phyloP scores from a whole-genome alignment of 2,329 filamentous ascomycete species.

The Metarhizium rileyi region DNA sequence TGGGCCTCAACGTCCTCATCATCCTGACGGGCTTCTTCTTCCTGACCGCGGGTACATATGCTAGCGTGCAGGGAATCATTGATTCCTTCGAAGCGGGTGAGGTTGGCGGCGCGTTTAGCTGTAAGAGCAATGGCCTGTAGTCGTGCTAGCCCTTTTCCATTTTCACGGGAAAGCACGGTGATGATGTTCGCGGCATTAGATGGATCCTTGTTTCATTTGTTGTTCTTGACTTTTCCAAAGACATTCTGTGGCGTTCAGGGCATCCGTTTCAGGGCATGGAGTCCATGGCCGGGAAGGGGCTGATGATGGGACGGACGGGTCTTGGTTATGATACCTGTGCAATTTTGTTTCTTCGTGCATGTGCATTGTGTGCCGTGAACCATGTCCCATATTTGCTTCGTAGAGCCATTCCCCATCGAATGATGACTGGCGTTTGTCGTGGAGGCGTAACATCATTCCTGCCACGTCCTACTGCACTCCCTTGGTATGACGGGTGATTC shows the following conservation, averaged over 20 bases:
- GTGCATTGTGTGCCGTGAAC: neutral
- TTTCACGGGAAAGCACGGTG: neutral
- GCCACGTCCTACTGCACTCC: no score
- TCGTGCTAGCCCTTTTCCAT: neutral
- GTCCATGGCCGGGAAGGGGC: neutral
- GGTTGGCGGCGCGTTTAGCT: slow-evolving; percentile 67
- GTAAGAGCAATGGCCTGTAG: slow-evolving; percentile 56
- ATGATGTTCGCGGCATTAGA: neutral
- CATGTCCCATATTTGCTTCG: neutral
- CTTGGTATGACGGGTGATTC: no score
- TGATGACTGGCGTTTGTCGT: neutral
- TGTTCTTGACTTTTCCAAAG: neutral
- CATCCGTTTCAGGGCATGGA: neutral
- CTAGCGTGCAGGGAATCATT: slow-evolving; percentile 64
- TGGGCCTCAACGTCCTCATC: slow-evolving; percentile 61
- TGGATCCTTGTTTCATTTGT: neutral
- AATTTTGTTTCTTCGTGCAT: neutral
- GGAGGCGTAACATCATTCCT: no score
- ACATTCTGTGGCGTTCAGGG: neutral
- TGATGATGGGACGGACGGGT: neutral
- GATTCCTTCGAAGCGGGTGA: slow-evolving; percentile 55
- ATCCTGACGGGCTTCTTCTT: slow-evolving; percentile 73
- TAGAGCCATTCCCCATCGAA: neutral
- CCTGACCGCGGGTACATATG: slow-evolving; percentile 73
- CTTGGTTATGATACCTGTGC: neutral